Evolutionary conservation across 305 asterid species (phyloP).

Genomic region (Fraxinus latifolia): DNA sequence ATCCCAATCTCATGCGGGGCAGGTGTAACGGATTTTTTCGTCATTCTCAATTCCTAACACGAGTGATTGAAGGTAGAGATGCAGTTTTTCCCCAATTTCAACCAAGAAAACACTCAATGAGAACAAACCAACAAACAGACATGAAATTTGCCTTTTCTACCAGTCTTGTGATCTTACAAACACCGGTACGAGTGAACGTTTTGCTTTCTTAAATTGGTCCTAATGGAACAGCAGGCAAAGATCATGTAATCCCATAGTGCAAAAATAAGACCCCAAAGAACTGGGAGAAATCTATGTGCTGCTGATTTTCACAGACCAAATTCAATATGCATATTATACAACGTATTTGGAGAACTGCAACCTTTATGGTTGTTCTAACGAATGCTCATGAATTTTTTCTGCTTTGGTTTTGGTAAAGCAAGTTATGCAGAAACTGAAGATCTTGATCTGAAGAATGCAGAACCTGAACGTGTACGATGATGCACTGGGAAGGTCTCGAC

Average conservation of each 20-base stretch:
- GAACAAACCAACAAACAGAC: too few relatives aligned
- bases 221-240: neutral
- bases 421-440: constrained; percentile 26
- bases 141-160: neutral
- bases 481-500: constrained; percentile 32
- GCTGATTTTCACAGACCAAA: neutral
- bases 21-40: too few relatives aligned
- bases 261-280: neutral
- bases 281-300: neutral
- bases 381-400: neutral
- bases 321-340: neutral
- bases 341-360: neutral
- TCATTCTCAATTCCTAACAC: too few relatives aligned
- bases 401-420: constrained; percentile 12
- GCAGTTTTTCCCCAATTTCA: neutral
- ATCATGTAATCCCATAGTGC: neutral
- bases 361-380: constrained; percentile 8
- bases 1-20: too few relatives aligned
- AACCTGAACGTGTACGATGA: constrained; percentile 11
- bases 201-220: neutral
- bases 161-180: neutral
- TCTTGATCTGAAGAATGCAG: constrained; percentile 25
- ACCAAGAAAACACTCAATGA: neutral
- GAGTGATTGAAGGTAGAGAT: neutral
- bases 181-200: neutral